Evolutionary conservation across 129 eudicot species (phyloP).

Genomic region (Artemisia annua): DNA sequence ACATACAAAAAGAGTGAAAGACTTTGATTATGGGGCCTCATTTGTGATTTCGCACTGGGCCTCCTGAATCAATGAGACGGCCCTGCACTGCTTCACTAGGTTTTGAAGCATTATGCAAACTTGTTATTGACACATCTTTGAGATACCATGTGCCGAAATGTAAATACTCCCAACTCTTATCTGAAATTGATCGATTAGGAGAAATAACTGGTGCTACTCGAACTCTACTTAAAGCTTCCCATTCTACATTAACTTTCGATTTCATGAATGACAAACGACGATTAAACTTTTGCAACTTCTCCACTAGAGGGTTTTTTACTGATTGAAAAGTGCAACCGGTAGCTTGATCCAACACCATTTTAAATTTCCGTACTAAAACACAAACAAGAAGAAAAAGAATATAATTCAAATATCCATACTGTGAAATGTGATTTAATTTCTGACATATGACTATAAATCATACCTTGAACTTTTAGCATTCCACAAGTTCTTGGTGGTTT

Average conservation of each 20-base stretch:
- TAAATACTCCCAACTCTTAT: slow-evolving; percentile 63
- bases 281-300: slow-evolving; percentile 49
- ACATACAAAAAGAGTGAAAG: no score
- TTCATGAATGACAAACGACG: slow-evolving; percentile 45
- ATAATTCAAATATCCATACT: no score
- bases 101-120: slow-evolving; percentile 48
- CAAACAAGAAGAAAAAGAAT: neutral
- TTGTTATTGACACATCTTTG: slow-evolving; percentile 55
- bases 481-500: slow-evolving; percentile 68
- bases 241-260: slow-evolving; percentile 52
- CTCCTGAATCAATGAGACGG: no score
- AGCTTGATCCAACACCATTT: slow-evolving; percentile 67
- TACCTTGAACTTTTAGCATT: slow-evolving; percentile 81
- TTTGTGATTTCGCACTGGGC: no score
- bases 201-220: slow-evolving; percentile 50
- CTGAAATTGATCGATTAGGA: slow-evolving; percentile 50
- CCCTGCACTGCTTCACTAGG: no score
- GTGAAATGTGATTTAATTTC: no score
- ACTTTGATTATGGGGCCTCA: no score
- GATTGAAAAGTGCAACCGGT: slow-evolving; percentile 64
- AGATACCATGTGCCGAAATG: slow-evolving; percentile 62
- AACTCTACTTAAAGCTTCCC: slow-evolving; percentile 52
- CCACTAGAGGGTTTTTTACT: slow-evolving; percentile 44
- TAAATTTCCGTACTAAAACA: slow-evolving; percentile 69
- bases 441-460: neutral